Percentiles rank a stretch among this genome's conserved stretches.
These are phyloP conservation scores for Anisodus acutangulus DNA, from an alignment of 257 asterid genomes.

Conservation along the genomic window DNA sequence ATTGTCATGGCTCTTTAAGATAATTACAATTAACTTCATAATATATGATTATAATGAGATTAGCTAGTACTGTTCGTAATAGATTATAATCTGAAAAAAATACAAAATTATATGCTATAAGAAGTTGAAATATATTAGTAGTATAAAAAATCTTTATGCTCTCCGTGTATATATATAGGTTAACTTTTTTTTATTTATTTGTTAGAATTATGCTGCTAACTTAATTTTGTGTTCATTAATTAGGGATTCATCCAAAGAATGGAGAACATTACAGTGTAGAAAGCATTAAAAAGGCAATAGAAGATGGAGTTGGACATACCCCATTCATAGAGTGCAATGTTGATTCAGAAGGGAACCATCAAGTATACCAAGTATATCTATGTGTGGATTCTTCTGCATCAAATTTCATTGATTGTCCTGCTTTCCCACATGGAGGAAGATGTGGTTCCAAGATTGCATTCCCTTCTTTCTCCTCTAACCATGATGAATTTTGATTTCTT, in stretches of 20 bases:
- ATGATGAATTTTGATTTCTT: slow-evolving; percentile 36
- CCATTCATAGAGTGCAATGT: slow-evolving; percentile 73
- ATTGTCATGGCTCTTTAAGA: background rate
- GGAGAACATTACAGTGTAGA: slow-evolving; percentile 48
- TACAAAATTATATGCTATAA: too few relatives aligned
- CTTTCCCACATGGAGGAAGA: slow-evolving; percentile 56
- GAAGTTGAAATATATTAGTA: too few relatives aligned
- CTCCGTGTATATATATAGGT: background rate
- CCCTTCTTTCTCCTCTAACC: slow-evolving; percentile 53
- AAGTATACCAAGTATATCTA: slow-evolving; percentile 64
- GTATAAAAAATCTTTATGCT: too few relatives aligned
- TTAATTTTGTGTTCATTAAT: background rate
- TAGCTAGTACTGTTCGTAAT: background rate
- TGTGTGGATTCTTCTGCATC: slow-evolving; percentile 69
- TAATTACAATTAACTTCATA: background rate
- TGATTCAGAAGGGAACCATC: slow-evolving; percentile 58
- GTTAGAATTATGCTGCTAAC: background rate
- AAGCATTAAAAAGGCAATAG: slow-evolving; percentile 59
- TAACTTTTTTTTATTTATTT: background rate
- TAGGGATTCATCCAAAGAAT: slow-evolving; percentile 60
- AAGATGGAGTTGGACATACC: slow-evolving; percentile 55
- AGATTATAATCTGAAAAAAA: too few relatives aligned
- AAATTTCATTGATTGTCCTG: slow-evolving; percentile 61
- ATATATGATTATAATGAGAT: background rate
- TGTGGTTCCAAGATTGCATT: slow-evolving; percentile 65